These are phyloP conservation scores for Phialophora chinensis DNA, from an alignment of 2,329 filamentous ascomycete genomes.

Conservation along the genomic window DNA sequence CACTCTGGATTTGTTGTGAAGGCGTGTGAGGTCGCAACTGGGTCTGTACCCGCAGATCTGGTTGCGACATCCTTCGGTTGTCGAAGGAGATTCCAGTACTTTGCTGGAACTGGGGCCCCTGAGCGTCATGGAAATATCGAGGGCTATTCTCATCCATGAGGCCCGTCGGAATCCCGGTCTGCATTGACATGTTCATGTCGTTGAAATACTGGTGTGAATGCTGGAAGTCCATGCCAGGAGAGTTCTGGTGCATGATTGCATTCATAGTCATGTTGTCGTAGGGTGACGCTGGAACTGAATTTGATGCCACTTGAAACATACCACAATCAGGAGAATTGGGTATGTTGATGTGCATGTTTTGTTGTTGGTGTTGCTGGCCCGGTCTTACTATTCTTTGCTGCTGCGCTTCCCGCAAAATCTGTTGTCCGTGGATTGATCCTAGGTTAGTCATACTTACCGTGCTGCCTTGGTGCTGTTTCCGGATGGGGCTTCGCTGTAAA, in stretches of 20 bases:
- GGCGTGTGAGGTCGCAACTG: conserved; percentile 66
- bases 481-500: conserved; percentile 52
- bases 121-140: conserved; percentile 38
- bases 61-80: conserved; percentile 48
- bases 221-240: conserved; percentile 35
- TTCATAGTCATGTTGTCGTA: conserved; percentile 41
- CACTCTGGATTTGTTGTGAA: conserved; percentile 62
- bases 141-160: conserved; percentile 39
- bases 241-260: conserved; percentile 37
- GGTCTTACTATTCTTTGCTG: conserved; percentile 83
- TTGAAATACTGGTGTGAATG: conserved; percentile 37
- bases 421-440: conserved; percentile 69
- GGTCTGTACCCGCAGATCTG: conserved; percentile 45
- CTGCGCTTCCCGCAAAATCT: conserved; percentile 88
- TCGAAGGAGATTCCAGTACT: conserved; percentile 35
- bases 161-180: conserved; percentile 26
- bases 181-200: conserved; percentile 37
- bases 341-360: conserved; percentile 41
- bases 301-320: conserved; percentile 32
- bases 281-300: conserved; percentile 33
- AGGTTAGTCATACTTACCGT: conserved; percentile 61
- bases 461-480: conserved; percentile 38
- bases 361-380: conserved; percentile 61
- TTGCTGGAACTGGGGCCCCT: conserved; percentile 31
- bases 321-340: conserved; percentile 47